phyloP scores from a whole-genome alignment of 495 filamentous ascomycete species.

The Penicillium waksmanii region DNA sequence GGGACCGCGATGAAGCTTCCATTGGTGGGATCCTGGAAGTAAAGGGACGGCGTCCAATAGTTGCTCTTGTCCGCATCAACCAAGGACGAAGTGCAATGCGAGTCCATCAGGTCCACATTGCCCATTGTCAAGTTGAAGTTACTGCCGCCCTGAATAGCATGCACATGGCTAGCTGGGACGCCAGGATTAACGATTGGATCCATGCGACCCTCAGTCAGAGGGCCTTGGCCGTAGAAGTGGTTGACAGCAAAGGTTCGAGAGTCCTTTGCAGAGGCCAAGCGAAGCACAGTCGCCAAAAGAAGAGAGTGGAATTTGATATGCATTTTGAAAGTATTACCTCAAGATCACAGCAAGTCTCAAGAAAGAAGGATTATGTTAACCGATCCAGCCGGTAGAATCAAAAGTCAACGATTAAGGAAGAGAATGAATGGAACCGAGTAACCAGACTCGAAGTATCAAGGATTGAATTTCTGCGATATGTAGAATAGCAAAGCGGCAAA shows the following conservation, averaged over 20 bases:
- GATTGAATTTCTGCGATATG: background rate
- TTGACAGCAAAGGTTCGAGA: slow-evolving; percentile 23
- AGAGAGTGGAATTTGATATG: background rate
- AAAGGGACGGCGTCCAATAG: slow-evolving; percentile 78
- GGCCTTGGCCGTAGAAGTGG: slow-evolving; percentile 24
- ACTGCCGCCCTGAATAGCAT: slow-evolving; percentile 76
- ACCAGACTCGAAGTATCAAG: background rate
- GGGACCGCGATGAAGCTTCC: slow-evolving; percentile 70
- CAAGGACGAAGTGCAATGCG: slow-evolving; percentile 68
- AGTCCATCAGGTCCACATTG: slow-evolving; percentile 58
- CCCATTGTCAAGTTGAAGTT: slow-evolving; percentile 67
- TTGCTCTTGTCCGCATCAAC: slow-evolving; percentile 70
- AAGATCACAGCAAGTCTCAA: background rate
- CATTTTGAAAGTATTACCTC: background rate
- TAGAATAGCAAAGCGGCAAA: background rate
- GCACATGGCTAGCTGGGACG: slow-evolving; percentile 64
- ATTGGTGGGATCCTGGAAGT: slow-evolving; percentile 61
- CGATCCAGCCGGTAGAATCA: slow-evolving; percentile 1
- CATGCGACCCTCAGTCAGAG: slow-evolving; percentile 18
- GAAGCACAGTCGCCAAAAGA: background rate
- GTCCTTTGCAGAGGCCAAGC: slow-evolving; percentile 8
- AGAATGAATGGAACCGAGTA: slow-evolving; percentile 5
- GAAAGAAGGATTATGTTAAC: background rate
- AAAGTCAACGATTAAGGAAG: background rate
- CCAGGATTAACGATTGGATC: slow-evolving; percentile 54